phyloP scores from a whole-genome alignment of 1,284 basidiomycete species.

The Mixia osmundae region DNA sequence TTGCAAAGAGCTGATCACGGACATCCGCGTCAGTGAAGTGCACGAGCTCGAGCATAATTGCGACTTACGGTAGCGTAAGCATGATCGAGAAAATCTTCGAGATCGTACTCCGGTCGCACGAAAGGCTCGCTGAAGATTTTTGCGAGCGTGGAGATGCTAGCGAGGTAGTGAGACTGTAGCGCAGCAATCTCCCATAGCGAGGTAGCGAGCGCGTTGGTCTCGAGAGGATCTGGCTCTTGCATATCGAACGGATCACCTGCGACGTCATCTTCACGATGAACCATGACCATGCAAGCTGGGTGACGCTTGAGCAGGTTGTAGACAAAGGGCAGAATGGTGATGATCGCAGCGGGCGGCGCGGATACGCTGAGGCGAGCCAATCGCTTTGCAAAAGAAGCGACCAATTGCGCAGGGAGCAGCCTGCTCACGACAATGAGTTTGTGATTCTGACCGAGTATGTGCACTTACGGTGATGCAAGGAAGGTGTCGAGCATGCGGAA shows the following conservation, averaged over 20 bases:
- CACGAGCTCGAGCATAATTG: conserved; percentile 3
- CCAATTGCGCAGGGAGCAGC: conserved; percentile 61
- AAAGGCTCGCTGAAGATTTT: conserved; percentile 78
- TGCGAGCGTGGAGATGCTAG: conserved; percentile 55
- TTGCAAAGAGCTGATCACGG: conserved; percentile 48
- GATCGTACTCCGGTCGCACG: conserved; percentile 63
- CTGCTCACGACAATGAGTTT: conserved; percentile 24
- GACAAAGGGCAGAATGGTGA: conserved; percentile 73
- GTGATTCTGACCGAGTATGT: conserved; percentile 2
- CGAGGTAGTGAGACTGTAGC: conserved; percentile 60
- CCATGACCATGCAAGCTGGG: conserved; percentile 74
- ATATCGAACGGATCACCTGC: conserved; percentile 46
- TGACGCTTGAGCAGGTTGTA: conserved; percentile 89
- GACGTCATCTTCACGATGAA: conserved; percentile 33
- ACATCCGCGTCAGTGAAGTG: conserved; percentile 1
- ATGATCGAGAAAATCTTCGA: conserved; percentile 95
- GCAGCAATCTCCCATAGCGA: conserved; percentile 79
- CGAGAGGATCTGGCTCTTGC: conserved; percentile 44
- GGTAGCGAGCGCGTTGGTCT: conserved; percentile 55
- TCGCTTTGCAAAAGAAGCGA: conserved; percentile 86
- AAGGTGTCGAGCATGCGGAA: conserved; percentile 81
- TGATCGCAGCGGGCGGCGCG: conserved; percentile 70
- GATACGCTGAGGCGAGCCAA: conserved; percentile 58
- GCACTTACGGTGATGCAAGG: conserved; percentile 57
- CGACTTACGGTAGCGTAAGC: conserved; percentile 66